Evolutionary conservation across 176 grass and related monocot species (phyloP), one percentile per base, ranked within the genome.

Genomic region (Neostapfia colusana): DNA sequence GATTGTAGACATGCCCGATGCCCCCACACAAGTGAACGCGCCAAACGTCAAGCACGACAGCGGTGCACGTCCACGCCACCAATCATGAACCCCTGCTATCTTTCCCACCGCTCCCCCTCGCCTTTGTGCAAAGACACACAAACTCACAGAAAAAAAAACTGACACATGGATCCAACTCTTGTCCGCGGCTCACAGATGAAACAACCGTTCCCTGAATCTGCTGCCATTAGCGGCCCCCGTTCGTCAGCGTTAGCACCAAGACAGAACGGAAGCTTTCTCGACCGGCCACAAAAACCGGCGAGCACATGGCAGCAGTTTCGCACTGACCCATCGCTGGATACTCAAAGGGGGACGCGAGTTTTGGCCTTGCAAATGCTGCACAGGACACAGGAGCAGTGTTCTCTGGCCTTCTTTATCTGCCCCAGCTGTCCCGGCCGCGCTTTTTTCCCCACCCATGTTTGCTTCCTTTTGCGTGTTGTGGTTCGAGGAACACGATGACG

Each of bases 351-450:
- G 39, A 58, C 59, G 39, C 1, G 18, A 57, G 39, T 34, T 41
- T 49, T 65, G 27, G 67, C 46, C 24, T 37, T 39, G 63, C 61
- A 53, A 66, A 31, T 17, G 43, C 31, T 53, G 42, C 62, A 9
- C 51, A 37, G 70, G 40, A 31, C 62, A 9, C 51, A 31, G 31
- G 31, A 31, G 31, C 31, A 31, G 31, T 31, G 31, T 31, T 31
- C 31, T 31, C 31, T n/a, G n/a, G 17, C 39, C 39, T 83, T 83
- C 26, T 80, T 88, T 88, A 80, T 80, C 10, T 1, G 75, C 81
- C 53, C 69, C 81, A 75, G 86, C 76, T 65, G 74, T 63, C 62
- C 11, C 35, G 12, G 54, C 42, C 50, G 23, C 31, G 65, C 67
- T 87, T 55, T 31, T 1, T 31, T n/a, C n/a, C 24, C 41, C 50